phyloP scores from a whole-genome alignment of 2,329 filamentous ascomycete genomes.

The Grosmannia serpens region DNA sequence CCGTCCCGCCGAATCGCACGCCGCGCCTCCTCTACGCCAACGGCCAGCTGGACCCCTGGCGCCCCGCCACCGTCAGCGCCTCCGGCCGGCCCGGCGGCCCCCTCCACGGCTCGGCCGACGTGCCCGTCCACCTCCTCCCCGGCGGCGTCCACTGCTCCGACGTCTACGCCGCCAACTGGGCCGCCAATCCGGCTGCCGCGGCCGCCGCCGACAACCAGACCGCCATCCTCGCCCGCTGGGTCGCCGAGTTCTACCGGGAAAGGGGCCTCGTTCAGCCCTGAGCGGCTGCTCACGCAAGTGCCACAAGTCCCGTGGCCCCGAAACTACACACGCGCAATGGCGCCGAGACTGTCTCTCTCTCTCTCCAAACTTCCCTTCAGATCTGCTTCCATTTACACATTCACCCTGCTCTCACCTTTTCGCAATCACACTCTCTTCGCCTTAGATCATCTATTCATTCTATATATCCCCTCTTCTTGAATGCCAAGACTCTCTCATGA shows the following conservation, averaged over 20 bases:
- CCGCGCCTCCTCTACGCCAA: slow-evolving; percentile 28
- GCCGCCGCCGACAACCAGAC: slow-evolving; percentile 37
- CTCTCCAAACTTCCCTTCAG: background rate
- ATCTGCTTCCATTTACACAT: background rate
- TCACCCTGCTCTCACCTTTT: background rate
- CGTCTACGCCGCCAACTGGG: slow-evolving; percentile 32
- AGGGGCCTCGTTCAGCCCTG: slow-evolving; percentile 12
- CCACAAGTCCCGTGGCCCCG: no score
- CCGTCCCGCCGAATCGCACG: slow-evolving; percentile 13
- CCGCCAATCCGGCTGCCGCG: slow-evolving; percentile 36
- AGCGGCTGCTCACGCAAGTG: background rate
- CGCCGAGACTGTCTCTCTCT: no score
- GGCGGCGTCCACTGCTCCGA: slow-evolving; percentile 29
- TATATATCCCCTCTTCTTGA: no score
- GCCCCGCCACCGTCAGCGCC: slow-evolving; percentile 25
- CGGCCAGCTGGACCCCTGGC: slow-evolving; percentile 29
- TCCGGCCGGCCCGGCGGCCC: slow-evolving; percentile 26
- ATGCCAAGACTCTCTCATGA: no score
- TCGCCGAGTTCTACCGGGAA: slow-evolving; percentile 33
- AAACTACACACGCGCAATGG: no score
- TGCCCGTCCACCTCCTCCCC: slow-evolving; percentile 22
- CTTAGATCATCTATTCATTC: background rate
- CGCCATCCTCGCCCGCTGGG: slow-evolving; percentile 39
- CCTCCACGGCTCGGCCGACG: slow-evolving; percentile 19
- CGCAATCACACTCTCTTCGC: background rate